Conservation (phyloP, 495 filamentous ascomycete genomes). For the Tuber microsphaerosporum region DNA sequence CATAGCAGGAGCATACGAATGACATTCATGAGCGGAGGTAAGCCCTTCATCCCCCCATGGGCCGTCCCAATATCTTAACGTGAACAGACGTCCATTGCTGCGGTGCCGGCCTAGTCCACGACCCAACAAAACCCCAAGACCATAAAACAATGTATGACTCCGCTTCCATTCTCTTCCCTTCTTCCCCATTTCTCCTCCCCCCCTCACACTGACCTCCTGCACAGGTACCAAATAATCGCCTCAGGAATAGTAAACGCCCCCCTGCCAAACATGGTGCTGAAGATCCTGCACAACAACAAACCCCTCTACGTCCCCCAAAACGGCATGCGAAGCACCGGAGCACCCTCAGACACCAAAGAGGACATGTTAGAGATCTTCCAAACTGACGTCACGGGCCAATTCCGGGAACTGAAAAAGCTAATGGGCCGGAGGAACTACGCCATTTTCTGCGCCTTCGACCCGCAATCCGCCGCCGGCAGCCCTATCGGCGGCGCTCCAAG, state of each 20-base stretch:
- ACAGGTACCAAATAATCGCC: slow-evolving; percentile 77
- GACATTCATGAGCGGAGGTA: slow-evolving; percentile 77
- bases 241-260: slow-evolving; percentile 86
- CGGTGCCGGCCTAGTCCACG: slow-evolving; percentile 89
- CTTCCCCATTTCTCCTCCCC: not conserved
- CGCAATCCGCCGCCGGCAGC: slow-evolving; percentile 59
- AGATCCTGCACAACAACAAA: slow-evolving; percentile 86
- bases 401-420: slow-evolving; percentile 75
- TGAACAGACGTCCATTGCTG: slow-evolving; percentile 68
- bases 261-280: slow-evolving; percentile 73
- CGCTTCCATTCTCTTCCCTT: not conserved
- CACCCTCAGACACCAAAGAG: slow-evolving; percentile 82
- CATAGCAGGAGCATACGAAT: slow-evolving; percentile 90
- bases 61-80: not conserved
- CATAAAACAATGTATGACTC: slow-evolving; percentile 82
- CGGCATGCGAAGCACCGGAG: slow-evolving; percentile 67
- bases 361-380: slow-evolving; percentile 99
- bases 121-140: slow-evolving; percentile 79
- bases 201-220: not conserved
- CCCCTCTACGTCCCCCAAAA: slow-evolving; percentile 84
- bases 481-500: slow-evolving; percentile 44
- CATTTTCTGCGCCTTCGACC: slow-evolving; percentile 89
- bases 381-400: slow-evolving; percentile 70
- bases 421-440: slow-evolving; percentile 92
- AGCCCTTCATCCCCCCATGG: slow-evolving; percentile 41